Evolutionary conservation across 1,284 basidiomycete genomes (phyloP).

Genomic region (Irpex sp.): DNA sequence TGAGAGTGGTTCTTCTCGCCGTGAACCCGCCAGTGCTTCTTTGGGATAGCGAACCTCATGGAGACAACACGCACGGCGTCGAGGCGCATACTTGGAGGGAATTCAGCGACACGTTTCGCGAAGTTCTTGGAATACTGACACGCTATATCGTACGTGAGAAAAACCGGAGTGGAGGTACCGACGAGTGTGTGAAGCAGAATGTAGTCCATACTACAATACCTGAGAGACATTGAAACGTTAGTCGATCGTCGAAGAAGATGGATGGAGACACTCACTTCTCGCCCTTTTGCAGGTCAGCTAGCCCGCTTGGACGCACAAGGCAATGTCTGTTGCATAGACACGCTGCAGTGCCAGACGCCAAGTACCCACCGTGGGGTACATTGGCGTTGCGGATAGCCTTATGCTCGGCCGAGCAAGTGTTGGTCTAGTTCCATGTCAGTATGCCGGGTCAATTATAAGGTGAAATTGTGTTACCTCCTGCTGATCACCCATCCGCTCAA

Average conservation of each 20-base stretch:
- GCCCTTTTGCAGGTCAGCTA: conserved; percentile 22
- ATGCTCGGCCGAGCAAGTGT: conserved; percentile 4
- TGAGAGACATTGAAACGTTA: conserved; percentile 6
- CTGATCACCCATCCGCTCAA: conserved; percentile 8
- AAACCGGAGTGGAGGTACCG: not conserved
- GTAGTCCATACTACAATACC: conserved; percentile 24
- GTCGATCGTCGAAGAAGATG: not conserved
- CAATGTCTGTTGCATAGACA: conserved; percentile 20
- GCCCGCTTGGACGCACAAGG: conserved; percentile 16
- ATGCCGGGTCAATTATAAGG: too few species aligned
- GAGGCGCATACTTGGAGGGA: conserved; percentile 7
- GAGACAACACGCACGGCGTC: not conserved
- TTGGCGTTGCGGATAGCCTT: conserved; percentile 3
- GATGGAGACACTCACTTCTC: conserved; percentile 18
- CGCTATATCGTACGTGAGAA: conserved; percentile 21
- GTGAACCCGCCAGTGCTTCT: conserved; percentile 19
- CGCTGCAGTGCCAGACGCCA: conserved; percentile 16
- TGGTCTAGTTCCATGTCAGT: not conserved
- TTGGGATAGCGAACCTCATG: conserved; percentile 16
- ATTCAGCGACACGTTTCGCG: conserved; percentile 4
- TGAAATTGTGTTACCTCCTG: conserved; percentile 15
- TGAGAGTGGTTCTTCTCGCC: conserved; percentile 11
- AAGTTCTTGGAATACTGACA: conserved; percentile 20
- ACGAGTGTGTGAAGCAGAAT: conserved; percentile 14
- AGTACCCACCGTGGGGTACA: not conserved